Conservation (phyloP, 1,139 yeast genomes). For the Suhomyces kunorum region DNA sequence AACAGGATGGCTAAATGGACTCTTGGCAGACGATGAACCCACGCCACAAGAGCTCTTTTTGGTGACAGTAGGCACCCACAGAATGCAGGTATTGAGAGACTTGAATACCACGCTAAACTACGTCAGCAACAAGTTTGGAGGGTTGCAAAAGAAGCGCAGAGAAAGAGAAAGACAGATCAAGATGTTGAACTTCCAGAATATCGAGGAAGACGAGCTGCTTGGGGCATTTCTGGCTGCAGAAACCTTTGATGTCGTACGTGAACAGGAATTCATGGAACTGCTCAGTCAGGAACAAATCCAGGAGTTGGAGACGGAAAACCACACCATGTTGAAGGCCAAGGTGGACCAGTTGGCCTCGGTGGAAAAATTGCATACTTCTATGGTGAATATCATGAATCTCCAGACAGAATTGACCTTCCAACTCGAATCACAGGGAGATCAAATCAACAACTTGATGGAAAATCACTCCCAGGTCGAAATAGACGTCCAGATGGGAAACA, state of each 20-base stretch:
- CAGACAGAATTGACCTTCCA: conserved; percentile 80
- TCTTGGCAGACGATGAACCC: conserved; percentile 34
- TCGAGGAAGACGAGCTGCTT: conserved; percentile 22
- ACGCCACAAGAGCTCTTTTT: conserved; percentile 31
- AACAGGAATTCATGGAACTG: conserved; percentile 20
- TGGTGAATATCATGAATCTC: conserved; percentile 75
- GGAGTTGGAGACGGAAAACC: conserved; percentile 70
- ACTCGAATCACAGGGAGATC: conserved; percentile 72
- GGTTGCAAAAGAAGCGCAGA: conserved; percentile 45
- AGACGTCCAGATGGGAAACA: conserved; percentile 75
- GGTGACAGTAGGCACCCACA: conserved; percentile 29
- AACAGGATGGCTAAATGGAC: conserved; percentile 26
- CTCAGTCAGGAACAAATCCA: conserved; percentile 65
- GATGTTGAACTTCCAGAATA: conserved; percentile 44
- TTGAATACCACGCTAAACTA: conserved; percentile 37
- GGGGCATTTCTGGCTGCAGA: conserved; percentile 20
- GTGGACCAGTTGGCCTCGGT: conserved; percentile 68
- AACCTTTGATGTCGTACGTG: conserved; percentile 14
- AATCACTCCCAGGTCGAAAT: conserved; percentile 70
- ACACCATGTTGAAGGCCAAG: conserved; percentile 60
- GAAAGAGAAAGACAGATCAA: conserved; percentile 45
- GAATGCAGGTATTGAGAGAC: conserved; percentile 44
- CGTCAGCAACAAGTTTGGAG: conserved; percentile 38
- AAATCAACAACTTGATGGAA: conserved; percentile 64
- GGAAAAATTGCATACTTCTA: conserved; percentile 70